These are phyloP conservation scores for Hortiboletus campestris DNA, from an alignment of 768 basidiomycete species.

Conservation along the genomic window DNA sequence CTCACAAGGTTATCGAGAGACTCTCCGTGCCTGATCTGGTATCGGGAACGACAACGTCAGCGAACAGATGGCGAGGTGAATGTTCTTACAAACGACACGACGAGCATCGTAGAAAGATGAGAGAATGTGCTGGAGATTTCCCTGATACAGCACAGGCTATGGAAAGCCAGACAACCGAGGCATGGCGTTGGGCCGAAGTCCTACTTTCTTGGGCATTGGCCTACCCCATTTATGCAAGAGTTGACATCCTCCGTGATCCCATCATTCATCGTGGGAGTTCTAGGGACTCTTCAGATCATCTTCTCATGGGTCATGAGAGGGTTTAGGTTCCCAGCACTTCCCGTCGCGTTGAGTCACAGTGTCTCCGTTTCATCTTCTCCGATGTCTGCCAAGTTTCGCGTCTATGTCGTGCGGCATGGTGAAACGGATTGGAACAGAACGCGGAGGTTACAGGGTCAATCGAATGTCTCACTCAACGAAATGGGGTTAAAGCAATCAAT, in stretches of 20 bases:
- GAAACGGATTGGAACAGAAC: slow-evolving; percentile 66
- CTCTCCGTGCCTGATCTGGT: slow-evolving; percentile 72
- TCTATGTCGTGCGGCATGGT: slow-evolving; percentile 70
- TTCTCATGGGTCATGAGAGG: background rate
- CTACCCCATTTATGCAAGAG: too few species aligned
- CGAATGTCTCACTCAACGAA: slow-evolving; percentile 63
- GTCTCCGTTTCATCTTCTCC: background rate
- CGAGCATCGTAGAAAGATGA: slow-evolving; percentile 15
- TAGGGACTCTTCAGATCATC: background rate
- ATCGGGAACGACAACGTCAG: background rate
- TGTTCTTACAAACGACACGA: slow-evolving; percentile 28
- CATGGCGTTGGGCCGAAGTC: too few species aligned
- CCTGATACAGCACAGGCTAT: slow-evolving; percentile 7
- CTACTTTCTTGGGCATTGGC: too few species aligned
- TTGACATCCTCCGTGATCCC: too few species aligned
- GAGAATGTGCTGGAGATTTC: background rate
- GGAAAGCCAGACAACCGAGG: too few species aligned
- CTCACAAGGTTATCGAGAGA: slow-evolving; percentile 73
- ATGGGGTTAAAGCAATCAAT: slow-evolving; percentile 49
- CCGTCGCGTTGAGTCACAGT: background rate
- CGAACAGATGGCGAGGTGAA: background rate
- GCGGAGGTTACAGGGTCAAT: slow-evolving; percentile 67
- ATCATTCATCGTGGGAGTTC: background rate
- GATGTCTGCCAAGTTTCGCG: slow-evolving; percentile 34
- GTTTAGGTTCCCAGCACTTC: background rate